Evolutionary conservation across 768 basidiomycete genomes (phyloP), one percentile per base, ranked within the genome.

Genomic region (Termitomyces sp.): DNA sequence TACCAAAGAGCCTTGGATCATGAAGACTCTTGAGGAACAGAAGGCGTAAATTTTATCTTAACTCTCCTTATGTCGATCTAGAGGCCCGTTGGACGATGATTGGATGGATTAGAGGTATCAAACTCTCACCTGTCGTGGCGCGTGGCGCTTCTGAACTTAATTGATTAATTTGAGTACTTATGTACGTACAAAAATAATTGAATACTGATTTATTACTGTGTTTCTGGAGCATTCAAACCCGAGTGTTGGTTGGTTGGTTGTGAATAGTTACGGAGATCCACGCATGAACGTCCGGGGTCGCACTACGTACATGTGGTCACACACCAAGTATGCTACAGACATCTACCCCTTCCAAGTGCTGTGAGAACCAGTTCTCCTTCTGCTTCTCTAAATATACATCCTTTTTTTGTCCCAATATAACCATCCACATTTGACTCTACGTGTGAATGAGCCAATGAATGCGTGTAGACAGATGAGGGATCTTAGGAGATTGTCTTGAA

Each of bases 1-100:
- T 50, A 60, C 82, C 32, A 67, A 83, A 24, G 90, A 94, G 65
- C 84, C 86, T 14, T 96, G 92, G 93, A 70, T 72, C 62, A 69
- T 97, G 81, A 82, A 84, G 70, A 79, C 73, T 20, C 67, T 76
- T 13, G 79, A 80, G 10, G 79, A 82, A 65, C 78, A 81, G 63
- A 58, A 68, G 50, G 60, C 60, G 7, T 54, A 57, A 45, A 50
- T 38, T 5, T 3, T n/a, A n/a, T n/a, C n/a, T 16, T 48, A 47
- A 20, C 28, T 26, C 9, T 54, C 22, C 7, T 7, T 10, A 8
- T 35, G 22, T 36, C n/a, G 26, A 47, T 58, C 36, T 54, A 58
- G 50, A 57, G 44, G 32, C 13, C 36, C 4, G 22, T 43, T 52
- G 30, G 57, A 47, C 41, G 38, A 33, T 54, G 56, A n/a, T 51